These are phyloP conservation scores for Gossypium longicalyx DNA, from an alignment of 345 rosid genomes.

Conservation along the genomic window DNA sequence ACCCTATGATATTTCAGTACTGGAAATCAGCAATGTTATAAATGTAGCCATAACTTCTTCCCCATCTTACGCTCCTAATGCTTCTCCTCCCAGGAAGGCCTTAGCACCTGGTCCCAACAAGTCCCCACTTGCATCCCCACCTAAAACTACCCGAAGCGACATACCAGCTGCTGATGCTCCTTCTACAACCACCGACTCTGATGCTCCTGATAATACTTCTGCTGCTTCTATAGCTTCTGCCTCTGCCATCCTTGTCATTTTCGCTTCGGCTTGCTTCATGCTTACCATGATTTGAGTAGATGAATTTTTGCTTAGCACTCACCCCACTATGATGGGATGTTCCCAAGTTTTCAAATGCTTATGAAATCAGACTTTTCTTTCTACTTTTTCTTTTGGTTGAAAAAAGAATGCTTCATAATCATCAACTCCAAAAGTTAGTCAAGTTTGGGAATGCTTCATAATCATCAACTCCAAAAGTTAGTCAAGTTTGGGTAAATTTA, in stretches of 20 bases:
- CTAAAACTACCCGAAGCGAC: neutral
- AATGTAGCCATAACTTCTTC: neutral
- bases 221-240: neutral
- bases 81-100: slow-evolving; percentile 4
- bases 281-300: neutral
- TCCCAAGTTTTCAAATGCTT: neutral
- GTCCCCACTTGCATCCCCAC: neutral
- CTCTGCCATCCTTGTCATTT: neutral
- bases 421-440: neutral
- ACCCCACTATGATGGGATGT: neutral
- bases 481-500: neutral
- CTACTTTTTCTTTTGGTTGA: neutral
- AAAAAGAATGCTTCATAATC: neutral
- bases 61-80: neutral
- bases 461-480: neutral
- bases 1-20: slow-evolving; percentile 3
- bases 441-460: neutral
- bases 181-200: no score
- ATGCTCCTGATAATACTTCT: neutral
- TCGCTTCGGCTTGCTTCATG: neutral
- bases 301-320: neutral
- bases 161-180: neutral
- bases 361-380: neutral
- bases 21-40: neutral
- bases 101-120: neutral